Evolutionary conservation across 2,329 filamentous ascomycete genomes (phyloP).

Genomic region (Aureobasidium subglaciale): DNA sequence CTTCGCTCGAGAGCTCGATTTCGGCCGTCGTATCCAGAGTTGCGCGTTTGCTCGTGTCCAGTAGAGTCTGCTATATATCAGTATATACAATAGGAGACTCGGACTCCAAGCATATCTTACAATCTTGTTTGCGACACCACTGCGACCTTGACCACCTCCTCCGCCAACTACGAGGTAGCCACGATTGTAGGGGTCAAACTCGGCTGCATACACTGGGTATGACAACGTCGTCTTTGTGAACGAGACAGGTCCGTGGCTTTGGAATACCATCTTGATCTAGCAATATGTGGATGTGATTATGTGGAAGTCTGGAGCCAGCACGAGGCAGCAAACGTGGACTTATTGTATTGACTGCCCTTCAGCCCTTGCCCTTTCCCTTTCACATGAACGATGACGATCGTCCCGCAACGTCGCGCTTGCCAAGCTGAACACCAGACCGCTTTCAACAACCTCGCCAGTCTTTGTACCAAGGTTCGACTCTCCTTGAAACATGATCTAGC

Average conservation of each 20-base stretch:
- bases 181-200: conserved; percentile 76
- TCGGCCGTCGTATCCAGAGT: conserved; percentile 60
- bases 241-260: conserved; percentile 24
- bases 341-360: too few species aligned
- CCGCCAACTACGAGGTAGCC: conserved; percentile 74
- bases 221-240: conserved; percentile 60
- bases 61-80: conserved; percentile 48
- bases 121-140: conserved; percentile 81
- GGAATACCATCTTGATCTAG: conserved; percentile 7
- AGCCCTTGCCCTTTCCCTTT: neutral
- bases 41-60: conserved; percentile 63
- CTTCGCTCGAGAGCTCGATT: conserved; percentile 69
- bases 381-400: conserved; percentile 11
- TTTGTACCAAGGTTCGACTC: neutral
- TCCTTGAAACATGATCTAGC: neutral
- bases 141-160: conserved; percentile 74
- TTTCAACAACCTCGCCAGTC: neutral
- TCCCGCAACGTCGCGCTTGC: neutral
- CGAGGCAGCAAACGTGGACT: neutral
- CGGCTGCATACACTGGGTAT: conserved; percentile 81
- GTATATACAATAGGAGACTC: neutral
- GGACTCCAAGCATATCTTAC: conserved; percentile 41
- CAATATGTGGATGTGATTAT: neutral
- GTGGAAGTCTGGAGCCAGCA: neutral
- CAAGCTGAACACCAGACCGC: neutral